phyloP scores from a whole-genome alignment of 163 green algal species.

The Chlorella variabilis region DNA sequence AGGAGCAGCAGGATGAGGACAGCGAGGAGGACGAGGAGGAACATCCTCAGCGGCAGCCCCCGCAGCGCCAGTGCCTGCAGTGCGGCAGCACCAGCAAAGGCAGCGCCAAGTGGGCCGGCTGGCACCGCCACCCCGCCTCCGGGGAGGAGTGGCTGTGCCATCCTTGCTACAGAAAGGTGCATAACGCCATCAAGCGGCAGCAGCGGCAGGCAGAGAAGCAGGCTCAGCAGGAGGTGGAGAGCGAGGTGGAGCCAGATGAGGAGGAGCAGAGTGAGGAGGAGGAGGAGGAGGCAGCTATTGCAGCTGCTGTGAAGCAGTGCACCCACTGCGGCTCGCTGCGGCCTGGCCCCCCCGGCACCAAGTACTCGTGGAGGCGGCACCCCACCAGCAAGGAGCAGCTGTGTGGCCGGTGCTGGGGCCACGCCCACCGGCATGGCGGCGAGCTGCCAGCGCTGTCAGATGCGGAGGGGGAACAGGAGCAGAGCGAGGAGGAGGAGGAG shows the following conservation, averaged over 20 bases:
- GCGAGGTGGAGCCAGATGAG: too few species aligned
- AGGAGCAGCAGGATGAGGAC: neutral
- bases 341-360: neutral
- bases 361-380: neutral
- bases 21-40: neutral
- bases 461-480: neutral
- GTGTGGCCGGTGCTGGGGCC: neutral
- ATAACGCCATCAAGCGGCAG: neutral
- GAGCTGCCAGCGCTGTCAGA: neutral
- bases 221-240: neutral
- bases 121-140: too few species aligned
- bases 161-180: too few species aligned
- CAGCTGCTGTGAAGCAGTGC: neutral
- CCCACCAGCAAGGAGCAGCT: neutral
- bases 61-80: neutral
- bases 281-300: neutral
- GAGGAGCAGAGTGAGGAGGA: too few species aligned
- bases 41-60: neutral
- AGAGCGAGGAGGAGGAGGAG: neutral
- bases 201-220: neutral
- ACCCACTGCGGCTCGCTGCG: neutral
- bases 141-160: too few species aligned
- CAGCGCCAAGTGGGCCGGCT: too few species aligned
- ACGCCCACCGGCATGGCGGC: neutral
- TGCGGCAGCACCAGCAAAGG: neutral